Conservation (phyloP, 179 eudicot species). For the Spinacia oleracea region DNA sequence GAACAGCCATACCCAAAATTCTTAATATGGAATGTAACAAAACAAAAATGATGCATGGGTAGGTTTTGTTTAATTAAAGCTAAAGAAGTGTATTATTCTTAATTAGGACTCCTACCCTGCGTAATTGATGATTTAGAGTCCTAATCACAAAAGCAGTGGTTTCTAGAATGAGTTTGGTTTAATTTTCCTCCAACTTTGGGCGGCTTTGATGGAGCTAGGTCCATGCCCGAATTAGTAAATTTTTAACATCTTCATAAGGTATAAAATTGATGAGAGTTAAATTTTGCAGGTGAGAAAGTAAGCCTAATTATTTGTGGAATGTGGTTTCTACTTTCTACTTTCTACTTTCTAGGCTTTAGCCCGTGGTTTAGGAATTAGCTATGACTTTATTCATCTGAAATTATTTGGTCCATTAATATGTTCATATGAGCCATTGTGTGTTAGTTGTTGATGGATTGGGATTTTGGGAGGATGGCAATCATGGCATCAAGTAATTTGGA, state of each 20-base stretch:
- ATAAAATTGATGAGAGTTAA: not conserved
- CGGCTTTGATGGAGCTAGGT: not conserved
- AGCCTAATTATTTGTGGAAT: too few relatives aligned
- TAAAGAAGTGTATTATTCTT: not conserved
- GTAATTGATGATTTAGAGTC: not conserved
- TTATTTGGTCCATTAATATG: too few relatives aligned
- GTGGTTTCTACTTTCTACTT: too few relatives aligned
- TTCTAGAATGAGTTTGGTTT: not conserved
- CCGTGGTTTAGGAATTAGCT: too few relatives aligned
- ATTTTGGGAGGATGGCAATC: too few relatives aligned
- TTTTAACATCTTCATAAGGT: not conserved
- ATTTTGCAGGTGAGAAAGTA: not conserved
- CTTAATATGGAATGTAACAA: not conserved
- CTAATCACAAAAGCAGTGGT: not conserved
- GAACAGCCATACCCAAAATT: not conserved
- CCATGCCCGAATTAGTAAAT: not conserved
- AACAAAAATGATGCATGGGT: not conserved
- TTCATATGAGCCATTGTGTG: too few relatives aligned
- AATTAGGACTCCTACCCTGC: not conserved
- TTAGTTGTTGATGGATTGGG: too few relatives aligned
- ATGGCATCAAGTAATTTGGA: too few relatives aligned
- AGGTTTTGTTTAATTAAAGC: not conserved
- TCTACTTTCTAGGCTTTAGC: too few relatives aligned
- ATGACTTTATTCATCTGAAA: too few relatives aligned
- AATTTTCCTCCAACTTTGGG: not conserved